phyloP scores from a whole-genome alignment of 1,284 basidiomycete species.

The Vanrija sp. region DNA sequence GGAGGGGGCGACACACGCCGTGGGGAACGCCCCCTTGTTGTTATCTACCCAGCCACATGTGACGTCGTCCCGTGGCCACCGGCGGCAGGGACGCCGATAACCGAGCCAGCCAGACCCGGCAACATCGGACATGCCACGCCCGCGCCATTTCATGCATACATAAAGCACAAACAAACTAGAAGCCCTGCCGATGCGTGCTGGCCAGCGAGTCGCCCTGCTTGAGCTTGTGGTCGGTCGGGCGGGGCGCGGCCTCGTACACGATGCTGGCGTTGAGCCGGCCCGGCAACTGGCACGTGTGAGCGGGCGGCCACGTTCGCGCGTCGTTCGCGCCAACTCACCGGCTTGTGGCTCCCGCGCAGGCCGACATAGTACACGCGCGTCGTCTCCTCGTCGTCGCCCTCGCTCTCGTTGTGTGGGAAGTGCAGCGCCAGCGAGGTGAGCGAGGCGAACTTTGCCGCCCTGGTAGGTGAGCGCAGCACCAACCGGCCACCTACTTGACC shows the following conservation, averaged over 20 bases:
- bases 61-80: background rate
- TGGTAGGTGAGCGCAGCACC: slow-evolving; percentile 4
- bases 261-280: slow-evolving; percentile 40
- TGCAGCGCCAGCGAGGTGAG: slow-evolving; percentile 40
- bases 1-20: background rate
- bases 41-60: background rate
- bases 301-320: background rate
- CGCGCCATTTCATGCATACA: background rate
- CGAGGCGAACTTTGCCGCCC: slow-evolving; percentile 47
- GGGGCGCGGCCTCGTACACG: slow-evolving; percentile 46
- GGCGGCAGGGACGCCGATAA: background rate
- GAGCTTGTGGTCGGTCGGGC: slow-evolving; percentile 46
- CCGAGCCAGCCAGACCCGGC: background rate
- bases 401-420: slow-evolving; percentile 44
- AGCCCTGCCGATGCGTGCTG: slow-evolving; percentile 14
- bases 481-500: slow-evolving; percentile 35
- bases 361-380: slow-evolving; percentile 45
- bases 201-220: slow-evolving; percentile 13
- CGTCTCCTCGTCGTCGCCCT: slow-evolving; percentile 46
- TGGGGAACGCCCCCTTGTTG: background rate
- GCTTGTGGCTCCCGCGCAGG: slow-evolving; percentile 40
- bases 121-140: background rate
- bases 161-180: slow-evolving; percentile 2
- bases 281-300: slow-evolving; percentile 30
- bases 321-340: slow-evolving; percentile 29